Conservation (phyloP, 805 yeast genomes). For the Cyberlindnera maclurae region DNA sequence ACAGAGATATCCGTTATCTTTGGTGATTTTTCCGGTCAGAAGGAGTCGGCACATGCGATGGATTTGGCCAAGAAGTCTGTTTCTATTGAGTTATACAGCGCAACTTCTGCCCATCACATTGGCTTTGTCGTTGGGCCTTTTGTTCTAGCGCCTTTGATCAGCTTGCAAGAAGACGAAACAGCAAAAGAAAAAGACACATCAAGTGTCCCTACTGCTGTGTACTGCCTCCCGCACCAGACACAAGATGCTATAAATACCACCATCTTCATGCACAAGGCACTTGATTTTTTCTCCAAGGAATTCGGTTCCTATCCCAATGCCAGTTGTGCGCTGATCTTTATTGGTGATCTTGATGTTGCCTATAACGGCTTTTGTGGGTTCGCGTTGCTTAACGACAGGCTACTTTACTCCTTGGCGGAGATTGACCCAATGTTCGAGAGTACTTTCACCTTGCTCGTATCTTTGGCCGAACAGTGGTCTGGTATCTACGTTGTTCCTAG, state of each 20-base stretch:
- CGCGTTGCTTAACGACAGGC: constrained; percentile 48
- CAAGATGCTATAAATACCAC: constrained; percentile 64
- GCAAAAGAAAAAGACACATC: constrained; percentile 30
- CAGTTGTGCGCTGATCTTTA: constrained; percentile 70
- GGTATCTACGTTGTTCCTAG: constrained; percentile 86
- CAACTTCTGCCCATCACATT: constrained; percentile 88
- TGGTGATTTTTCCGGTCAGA: constrained; percentile 61
- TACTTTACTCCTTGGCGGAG: constrained; percentile 63
- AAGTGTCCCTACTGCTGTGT: constrained; percentile 52
- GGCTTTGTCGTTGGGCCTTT: constrained; percentile 96
- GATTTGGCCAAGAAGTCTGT: constrained; percentile 71
- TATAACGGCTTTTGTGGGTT: constrained; percentile 70
- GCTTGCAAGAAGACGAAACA: constrained; percentile 29
- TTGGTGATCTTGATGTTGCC: constrained; percentile 44
- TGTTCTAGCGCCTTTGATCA: constrained; percentile 50
- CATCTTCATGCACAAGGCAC: constrained; percentile 64
- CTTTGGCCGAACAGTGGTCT: constrained; percentile 85
- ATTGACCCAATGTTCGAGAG: constrained; percentile 73
- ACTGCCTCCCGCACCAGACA: constrained; percentile 52
- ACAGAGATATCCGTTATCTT: constrained; percentile 57
- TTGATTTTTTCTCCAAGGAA: constrained; percentile 78
- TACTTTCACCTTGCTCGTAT: constrained; percentile 61
- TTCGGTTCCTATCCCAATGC: constrained; percentile 92
- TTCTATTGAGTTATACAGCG: constrained; percentile 67
- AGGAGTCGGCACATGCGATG: constrained; percentile 67